Evolutionary conservation across 257 asterid species (phyloP).

Genomic region (Ocimum tenuiflorum): DNA sequence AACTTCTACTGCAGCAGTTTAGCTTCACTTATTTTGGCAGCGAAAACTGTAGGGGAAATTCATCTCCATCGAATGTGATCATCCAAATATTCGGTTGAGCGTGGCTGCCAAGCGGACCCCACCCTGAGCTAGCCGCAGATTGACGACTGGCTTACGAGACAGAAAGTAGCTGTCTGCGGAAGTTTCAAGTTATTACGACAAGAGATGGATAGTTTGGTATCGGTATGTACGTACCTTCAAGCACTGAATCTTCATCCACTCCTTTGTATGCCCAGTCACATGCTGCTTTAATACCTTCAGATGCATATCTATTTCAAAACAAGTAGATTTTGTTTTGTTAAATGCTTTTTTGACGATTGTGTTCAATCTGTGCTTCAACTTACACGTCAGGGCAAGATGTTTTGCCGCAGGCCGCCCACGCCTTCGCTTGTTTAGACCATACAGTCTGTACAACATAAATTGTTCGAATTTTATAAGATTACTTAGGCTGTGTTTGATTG

Average conservation of each 20-base stretch:
- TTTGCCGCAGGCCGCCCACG: constrained; percentile 67
- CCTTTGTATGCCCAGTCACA: constrained; percentile 86
- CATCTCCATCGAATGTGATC: constrained; percentile 14
- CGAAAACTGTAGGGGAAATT: background rate
- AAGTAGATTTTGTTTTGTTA: background rate
- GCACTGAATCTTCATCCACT: constrained; percentile 53
- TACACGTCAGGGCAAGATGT: constrained; percentile 70
- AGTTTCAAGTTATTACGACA: background rate
- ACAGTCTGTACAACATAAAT: constrained; percentile 46
- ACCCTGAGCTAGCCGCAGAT: constrained; percentile 73
- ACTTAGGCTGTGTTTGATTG: too few relatives aligned
- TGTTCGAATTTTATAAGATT: too few relatives aligned
- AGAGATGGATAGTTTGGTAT: background rate
- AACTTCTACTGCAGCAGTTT: background rate
- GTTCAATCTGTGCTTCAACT: constrained; percentile 14
- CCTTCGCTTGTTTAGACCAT: constrained; percentile 62
- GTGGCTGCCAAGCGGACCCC: constrained; percentile 91
- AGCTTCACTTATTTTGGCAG: background rate
- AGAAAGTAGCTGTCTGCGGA: constrained; percentile 76
- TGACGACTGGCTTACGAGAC: constrained; percentile 51
- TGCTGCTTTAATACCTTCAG: constrained; percentile 86
- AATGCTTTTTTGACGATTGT: background rate
- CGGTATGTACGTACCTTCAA: constrained; percentile 41
- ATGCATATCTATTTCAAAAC: constrained; percentile 53
- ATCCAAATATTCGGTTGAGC: constrained; percentile 75